Evolutionary conservation across 495 filamentous ascomycete genomes (phyloP), one percentile per base, ranked within the genome.

Genomic region (Podospora comata): DNA sequence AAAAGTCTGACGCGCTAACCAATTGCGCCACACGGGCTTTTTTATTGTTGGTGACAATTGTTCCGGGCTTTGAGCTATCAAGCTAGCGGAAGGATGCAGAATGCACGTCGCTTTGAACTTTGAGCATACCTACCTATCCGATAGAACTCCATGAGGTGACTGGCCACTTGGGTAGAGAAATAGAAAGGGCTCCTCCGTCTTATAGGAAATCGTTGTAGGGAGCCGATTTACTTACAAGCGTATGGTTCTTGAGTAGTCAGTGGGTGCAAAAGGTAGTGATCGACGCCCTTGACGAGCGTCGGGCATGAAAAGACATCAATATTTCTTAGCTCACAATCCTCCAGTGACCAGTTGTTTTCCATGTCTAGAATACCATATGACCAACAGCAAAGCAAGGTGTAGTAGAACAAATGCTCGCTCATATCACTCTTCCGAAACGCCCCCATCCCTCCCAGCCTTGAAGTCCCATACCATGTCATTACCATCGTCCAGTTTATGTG

Each of bases 1-100:
- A 58, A 58, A 58, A 58, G 55, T 58, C 55, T 58, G 55, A 58
- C 55, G 55, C 55, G 55, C 55, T 58, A 58, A 58, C 55, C 55
- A 58, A 58, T 58, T 58, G 55, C 55, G 55, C 55, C 55, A 58
- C 55, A 58, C 55, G 55, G 55, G 55, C 55, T 58, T 26, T 48
- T 5, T 11, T 48, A 13, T 48, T 48, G 39, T 48, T 48, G 39
- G 39, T 5, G 5, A 6, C 0, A 48, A 48, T 9, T 48, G 7
- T 18, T 48, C 13, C 39, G 1, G 34, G 0, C 15, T 16, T 11
- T 48, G 13, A 48, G 1, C 39, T 48, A 48, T 48, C 15, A 32
- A 5, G 0, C 9, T 3, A 18, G 9, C 39, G 2, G 13, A 48
- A 3, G 2, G 9, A 16, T 23, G 23, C 23, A 23, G 23, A 0